Conservation (phyloP, 2,329 filamentous ascomycete species). For the Rhytidhysteron rufulum region DNA sequence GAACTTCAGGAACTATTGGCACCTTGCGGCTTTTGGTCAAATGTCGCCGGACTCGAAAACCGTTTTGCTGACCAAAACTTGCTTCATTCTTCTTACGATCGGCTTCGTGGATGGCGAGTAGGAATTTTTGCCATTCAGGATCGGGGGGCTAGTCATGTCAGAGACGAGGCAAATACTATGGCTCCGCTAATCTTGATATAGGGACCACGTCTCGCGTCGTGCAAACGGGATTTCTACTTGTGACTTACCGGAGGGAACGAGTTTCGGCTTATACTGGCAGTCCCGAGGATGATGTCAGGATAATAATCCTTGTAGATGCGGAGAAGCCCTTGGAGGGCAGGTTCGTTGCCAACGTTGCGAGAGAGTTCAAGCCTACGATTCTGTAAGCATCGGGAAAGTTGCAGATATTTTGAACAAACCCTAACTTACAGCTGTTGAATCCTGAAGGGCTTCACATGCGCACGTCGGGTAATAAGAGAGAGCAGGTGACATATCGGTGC, state of each 20-base stretch:
- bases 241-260: conserved; percentile 36
- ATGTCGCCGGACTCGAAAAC: conserved; percentile 62
- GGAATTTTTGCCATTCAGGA: conserved; percentile 65
- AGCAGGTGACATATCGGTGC: conserved; percentile 68
- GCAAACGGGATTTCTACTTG: conserved; percentile 16
- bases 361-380: conserved; percentile 44
- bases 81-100: conserved; percentile 40
- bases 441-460: conserved; percentile 78
- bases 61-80: conserved; percentile 41
- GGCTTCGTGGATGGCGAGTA: conserved; percentile 64
- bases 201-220: conserved; percentile 9
- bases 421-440: conserved; percentile 63
- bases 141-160: conserved; percentile 59
- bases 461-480: conserved; percentile 72
- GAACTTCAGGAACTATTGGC: conserved; percentile 60
- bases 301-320: conserved; percentile 89
- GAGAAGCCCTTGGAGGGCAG: conserved; percentile 67
- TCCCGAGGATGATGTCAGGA: conserved; percentile 79
- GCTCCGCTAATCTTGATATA: no score
- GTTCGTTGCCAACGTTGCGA: conserved; percentile 58
- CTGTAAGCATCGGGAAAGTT: conserved; percentile 15
- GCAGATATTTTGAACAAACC: not conserved
- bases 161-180: conserved; percentile 2
- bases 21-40: conserved; percentile 48
- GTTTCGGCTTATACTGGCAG: conserved; percentile 47